phyloP scores from a whole-genome alignment of 495 filamentous ascomycete species.

The Tirmania nivea region DNA sequence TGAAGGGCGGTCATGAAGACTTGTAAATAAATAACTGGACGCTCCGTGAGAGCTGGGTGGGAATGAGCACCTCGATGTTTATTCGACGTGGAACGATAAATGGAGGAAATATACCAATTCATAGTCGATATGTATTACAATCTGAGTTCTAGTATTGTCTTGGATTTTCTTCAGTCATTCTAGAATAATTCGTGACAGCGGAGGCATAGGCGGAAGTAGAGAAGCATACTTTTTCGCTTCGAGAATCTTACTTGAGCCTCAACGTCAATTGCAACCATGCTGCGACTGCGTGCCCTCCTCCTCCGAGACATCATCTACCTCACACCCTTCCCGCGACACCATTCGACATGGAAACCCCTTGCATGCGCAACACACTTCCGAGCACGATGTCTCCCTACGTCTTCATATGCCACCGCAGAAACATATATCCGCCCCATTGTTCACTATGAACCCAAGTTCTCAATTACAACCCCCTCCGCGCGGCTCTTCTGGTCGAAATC shows the following conservation, averaged over 20 bases:
- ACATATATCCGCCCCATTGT: too few species aligned
- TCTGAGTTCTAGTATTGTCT: neutral
- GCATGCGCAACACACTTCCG: too few species aligned
- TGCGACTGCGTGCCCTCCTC: too few species aligned
- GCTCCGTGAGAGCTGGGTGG: neutral
- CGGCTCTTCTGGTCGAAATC: too few species aligned
- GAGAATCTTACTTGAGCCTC: neutral
- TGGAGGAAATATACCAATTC: neutral
- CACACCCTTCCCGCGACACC: too few species aligned
- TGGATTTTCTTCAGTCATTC: neutral
- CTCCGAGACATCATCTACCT: too few species aligned
- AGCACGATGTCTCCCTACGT: too few species aligned
- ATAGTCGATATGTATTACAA: neutral
- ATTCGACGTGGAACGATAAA: neutral
- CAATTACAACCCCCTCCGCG: too few species aligned
- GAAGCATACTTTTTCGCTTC: neutral
- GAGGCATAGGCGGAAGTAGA: too few species aligned
- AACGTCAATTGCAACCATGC: neutral
- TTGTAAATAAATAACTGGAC: conserved; percentile 23
- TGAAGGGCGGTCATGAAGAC: conserved; percentile 40
- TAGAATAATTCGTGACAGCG: neutral
- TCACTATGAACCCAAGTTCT: too few species aligned
- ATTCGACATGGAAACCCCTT: too few species aligned
- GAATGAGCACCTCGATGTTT: neutral
- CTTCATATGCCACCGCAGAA: too few species aligned